Conservation (phyloP, 2,329 filamentous ascomycete genomes). For the Ophiocordyceps camponoti-rufipedis region DNA sequence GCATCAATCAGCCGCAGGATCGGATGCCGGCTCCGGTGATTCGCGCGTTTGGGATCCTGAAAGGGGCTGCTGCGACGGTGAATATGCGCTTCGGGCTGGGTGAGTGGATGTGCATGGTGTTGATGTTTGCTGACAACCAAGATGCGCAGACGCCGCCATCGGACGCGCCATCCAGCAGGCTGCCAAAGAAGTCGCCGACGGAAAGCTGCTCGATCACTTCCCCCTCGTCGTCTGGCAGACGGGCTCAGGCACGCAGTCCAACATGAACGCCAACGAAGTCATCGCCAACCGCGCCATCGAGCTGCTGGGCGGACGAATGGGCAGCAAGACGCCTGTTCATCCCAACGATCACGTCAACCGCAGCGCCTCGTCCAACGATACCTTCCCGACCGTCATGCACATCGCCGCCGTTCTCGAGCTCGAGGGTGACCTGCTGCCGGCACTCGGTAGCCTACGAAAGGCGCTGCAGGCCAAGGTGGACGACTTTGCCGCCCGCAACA, state of each 20-base stretch:
- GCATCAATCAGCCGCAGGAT: slow-evolving; percentile 97
- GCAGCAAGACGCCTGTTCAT: slow-evolving; percentile 95
- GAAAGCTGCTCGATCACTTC: slow-evolving; percentile 94
- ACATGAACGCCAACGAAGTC: slow-evolving; percentile 99
- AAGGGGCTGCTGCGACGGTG: slow-evolving; percentile 87
- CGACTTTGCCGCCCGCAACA: slow-evolving; percentile 64
- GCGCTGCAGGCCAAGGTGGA: slow-evolving; percentile 80
- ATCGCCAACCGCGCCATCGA: slow-evolving; percentile 99
- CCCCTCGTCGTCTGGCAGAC: slow-evolving; percentile 99
- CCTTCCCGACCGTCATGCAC: slow-evolving; percentile 99
- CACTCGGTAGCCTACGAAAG: slow-evolving; percentile 62
- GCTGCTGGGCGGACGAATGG: slow-evolving; percentile 85
- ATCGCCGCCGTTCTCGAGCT: slow-evolving; percentile 92
- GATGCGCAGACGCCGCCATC: slow-evolving; percentile 41
- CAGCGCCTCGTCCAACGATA: slow-evolving; percentile 96
- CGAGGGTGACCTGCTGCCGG: slow-evolving; percentile 68
- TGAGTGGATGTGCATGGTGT: slow-evolving; percentile 18
- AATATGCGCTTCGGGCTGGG: slow-evolving; percentile 90
- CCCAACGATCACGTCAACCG: slow-evolving; percentile 99
- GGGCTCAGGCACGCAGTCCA: slow-evolving; percentile 94
- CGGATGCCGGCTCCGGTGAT: slow-evolving; percentile 91
- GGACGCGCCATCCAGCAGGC: slow-evolving; percentile 90
- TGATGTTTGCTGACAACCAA: background rate
- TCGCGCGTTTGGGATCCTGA: slow-evolving; percentile 88
- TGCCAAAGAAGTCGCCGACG: slow-evolving; percentile 76